Evolutionary conservation across 495 filamentous ascomycete species (phyloP).

Genomic region (Aspergillus ellipticus): DNA sequence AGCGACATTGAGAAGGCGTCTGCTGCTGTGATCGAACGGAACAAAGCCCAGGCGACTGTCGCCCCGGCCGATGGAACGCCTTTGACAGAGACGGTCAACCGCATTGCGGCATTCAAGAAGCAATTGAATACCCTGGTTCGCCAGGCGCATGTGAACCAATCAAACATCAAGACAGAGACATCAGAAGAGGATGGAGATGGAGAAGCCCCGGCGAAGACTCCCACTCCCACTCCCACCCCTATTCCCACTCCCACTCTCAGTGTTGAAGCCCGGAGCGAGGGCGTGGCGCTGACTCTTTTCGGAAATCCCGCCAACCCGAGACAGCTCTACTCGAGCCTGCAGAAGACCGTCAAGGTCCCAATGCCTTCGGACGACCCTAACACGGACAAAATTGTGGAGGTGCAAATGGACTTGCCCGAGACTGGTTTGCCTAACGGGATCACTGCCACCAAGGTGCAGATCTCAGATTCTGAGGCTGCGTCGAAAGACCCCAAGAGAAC

Average conservation of each 20-base stretch:
- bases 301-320: constrained; percentile 63
- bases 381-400: constrained; percentile 43
- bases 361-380: constrained; percentile 35
- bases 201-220: constrained; percentile 26
- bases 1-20: constrained; percentile 50
- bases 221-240: constrained; percentile 16
- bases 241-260: constrained; percentile 19
- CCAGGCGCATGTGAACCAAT: constrained; percentile 34
- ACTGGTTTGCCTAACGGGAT: constrained; percentile 70
- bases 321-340: constrained; percentile 81
- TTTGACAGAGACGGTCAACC: constrained; percentile 37
- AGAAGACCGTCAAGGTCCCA: constrained; percentile 44
- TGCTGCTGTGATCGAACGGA: constrained; percentile 40
- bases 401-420: constrained; percentile 53
- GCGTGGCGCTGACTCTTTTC: constrained; percentile 66
- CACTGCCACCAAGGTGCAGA: constrained; percentile 62
- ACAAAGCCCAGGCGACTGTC: constrained; percentile 34
- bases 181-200: constrained; percentile 37
- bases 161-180: constrained; percentile 39
- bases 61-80: constrained; percentile 30
- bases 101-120: constrained; percentile 46
- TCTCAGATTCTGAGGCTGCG: constrained; percentile 43
- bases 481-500: constrained; percentile 52
- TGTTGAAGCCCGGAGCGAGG: constrained; percentile 39
- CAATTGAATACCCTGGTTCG: constrained; percentile 47